Evolutionary conservation across 345 rosid species (phyloP), one percentile per base, ranked within the genome.

Genomic region (Lumnitzera littorea): DNA sequence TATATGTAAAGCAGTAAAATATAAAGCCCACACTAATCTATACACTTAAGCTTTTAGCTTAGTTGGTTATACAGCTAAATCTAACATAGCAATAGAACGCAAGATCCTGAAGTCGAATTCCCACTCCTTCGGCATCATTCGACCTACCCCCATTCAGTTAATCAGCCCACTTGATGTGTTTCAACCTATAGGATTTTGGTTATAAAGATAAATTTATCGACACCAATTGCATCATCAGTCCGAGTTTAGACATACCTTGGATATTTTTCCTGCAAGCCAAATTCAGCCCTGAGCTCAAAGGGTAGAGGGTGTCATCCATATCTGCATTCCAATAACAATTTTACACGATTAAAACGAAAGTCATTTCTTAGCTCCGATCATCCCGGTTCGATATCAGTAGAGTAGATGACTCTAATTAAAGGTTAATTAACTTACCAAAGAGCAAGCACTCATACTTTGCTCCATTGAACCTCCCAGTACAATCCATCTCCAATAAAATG

Each of bases 271-370:
- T 94, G 68, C 98, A 89, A 61, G 90, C 91, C 74, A 87, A 60
- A 80, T 87, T 92, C 75, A 89, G 59, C 50, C 94, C 96, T 0
- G 76, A 55, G 73, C 91, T 87, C 69, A 80, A 25, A 51, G 98
- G 95, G 62, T 92, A 92, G 10, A 92, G 53, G 52, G 94, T 89
- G 70, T 89, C 96, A 67, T 92, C 98, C 91, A 89, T 50, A 73
- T 92, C 98, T 91, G 77, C n/a, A 5, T 68, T 17, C 60, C 13
- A 14, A 46, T 11, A n/a, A 10, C 17, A 52, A 2, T 15, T 52
- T 15, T 15, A 52, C 7, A 12, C 11, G 3, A 4, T 52, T 52
- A 3, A 17, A 3, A 0, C 3, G 24, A 24, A 13, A 11, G 2
- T 52, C 24, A 25, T 24, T 46, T 15, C 24, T 27, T 14, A 16